These are phyloP conservation scores for Pseudoturritis turrita DNA, from an alignment of 345 rosid species.

Conservation along the genomic window DNA sequence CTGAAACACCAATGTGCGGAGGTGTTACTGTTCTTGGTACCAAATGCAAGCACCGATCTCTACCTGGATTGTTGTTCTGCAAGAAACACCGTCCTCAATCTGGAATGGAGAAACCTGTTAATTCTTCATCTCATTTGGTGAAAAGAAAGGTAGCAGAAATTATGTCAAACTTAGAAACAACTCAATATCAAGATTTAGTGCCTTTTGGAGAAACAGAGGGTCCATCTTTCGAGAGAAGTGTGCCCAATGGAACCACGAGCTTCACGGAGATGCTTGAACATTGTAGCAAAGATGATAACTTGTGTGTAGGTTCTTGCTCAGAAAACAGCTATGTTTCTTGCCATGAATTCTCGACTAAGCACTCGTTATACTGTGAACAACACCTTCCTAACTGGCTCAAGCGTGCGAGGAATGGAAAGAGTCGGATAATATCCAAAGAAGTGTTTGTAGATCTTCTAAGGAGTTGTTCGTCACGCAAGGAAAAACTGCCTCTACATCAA, in stretches of 20 bases:
- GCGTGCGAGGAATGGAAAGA: constrained; percentile 98
- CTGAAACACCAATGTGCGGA: constrained; percentile 71
- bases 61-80: constrained; percentile 73
- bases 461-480: constrained; percentile 54
- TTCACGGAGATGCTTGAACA: constrained; percentile 45
- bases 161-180: constrained; percentile 36
- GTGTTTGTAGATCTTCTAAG: constrained; percentile 72
- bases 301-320: constrained; percentile 63
- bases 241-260: constrained; percentile 36
- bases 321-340: constrained; percentile 46
- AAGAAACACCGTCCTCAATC: constrained; percentile 82
- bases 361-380: constrained; percentile 75
- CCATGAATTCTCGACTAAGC: constrained; percentile 62
- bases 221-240: constrained; percentile 33
- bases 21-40: constrained; percentile 97
- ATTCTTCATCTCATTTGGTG: constrained; percentile 32
- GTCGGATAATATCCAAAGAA: constrained; percentile 91
- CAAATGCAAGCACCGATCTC: constrained; percentile 89
- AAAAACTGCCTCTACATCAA: constrained; percentile 70
- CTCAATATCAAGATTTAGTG: constrained; percentile 44
- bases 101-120: constrained; percentile 24
- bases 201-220: constrained; percentile 41
- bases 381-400: constrained; percentile 99
- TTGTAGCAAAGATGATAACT: constrained; percentile 41
- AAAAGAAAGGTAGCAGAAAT: constrained; percentile 59